Evolutionary conservation across 345 rosid species (phyloP).

Genomic region (Luvunga scandens): DNA sequence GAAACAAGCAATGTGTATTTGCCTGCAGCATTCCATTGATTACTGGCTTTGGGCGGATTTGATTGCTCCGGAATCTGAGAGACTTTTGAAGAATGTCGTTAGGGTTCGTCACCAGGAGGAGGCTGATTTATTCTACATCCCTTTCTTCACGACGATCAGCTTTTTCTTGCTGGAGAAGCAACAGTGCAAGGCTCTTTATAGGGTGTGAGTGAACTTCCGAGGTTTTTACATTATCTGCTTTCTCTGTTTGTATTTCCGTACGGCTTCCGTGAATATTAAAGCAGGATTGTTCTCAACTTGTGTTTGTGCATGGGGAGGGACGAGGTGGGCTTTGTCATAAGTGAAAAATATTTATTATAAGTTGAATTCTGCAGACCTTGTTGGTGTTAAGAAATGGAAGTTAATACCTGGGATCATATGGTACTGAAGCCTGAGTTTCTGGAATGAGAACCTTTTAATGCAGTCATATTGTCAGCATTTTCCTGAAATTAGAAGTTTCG

Average conservation of each 20-base stretch:
- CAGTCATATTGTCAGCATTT: neutral
- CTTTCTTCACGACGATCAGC: slow-evolving; percentile 88
- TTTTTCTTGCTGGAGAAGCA: slow-evolving; percentile 95
- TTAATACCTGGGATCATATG: neutral
- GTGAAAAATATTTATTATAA: neutral
- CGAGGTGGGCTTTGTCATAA: neutral
- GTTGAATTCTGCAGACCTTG: neutral
- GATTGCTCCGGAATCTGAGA: slow-evolving; percentile 69
- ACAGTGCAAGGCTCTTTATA: slow-evolving; percentile 94
- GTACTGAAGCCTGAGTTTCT: neutral
- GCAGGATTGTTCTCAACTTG: neutral
- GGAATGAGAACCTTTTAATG: neutral
- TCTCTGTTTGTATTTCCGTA: neutral
- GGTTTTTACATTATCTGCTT: slow-evolving; percentile 24
- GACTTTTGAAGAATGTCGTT: slow-evolving; percentile 77
- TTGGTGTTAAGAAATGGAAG: neutral
- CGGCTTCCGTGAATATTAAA: neutral
- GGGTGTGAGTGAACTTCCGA: slow-evolving; percentile 90
- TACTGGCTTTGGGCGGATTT: slow-evolving; percentile 98
- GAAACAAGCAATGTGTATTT: neutral
- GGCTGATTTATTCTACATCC: slow-evolving; percentile 83
- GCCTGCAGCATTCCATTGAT: slow-evolving; percentile 82
- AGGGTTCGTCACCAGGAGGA: slow-evolving; percentile 76
- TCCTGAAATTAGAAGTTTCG: neutral
- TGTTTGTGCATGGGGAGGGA: neutral